Percentiles rank a stretch among this genome's conserved stretches.
These are phyloP conservation scores for Globisporangium lucens DNA, from an alignment of 352 stramenopile genomes.

Conservation along the genomic window DNA sequence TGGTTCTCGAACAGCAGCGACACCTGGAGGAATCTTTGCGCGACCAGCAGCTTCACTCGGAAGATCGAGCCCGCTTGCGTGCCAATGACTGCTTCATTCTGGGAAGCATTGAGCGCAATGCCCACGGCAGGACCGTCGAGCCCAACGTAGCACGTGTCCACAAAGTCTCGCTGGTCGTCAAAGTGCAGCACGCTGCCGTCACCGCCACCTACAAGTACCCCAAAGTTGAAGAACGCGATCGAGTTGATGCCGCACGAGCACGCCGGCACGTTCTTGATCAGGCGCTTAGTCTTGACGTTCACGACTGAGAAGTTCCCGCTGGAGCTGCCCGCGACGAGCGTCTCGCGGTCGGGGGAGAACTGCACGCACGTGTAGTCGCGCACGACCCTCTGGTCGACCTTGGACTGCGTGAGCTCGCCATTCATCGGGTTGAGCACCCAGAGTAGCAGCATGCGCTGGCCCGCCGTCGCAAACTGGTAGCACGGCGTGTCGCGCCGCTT, in stretches of 20 bases:
- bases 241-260: conserved; percentile 80
- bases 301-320: conserved; percentile 88
- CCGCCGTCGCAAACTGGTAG: conserved; percentile 89
- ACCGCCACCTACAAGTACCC: conserved; percentile 75
- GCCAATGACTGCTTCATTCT: conserved; percentile 72
- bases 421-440: conserved; percentile 87
- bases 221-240: conserved; percentile 41
- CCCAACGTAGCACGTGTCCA: conserved; percentile 65
- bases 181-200: conserved; percentile 87
- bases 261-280: conserved; percentile 67
- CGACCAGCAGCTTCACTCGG: conserved; percentile 31
- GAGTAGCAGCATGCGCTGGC: conserved; percentile 67
- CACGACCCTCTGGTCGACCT: conserved; percentile 74
- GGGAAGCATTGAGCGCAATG: conserved; percentile 48
- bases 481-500: conserved; percentile 86
- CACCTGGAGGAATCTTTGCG: conserved; percentile 21
- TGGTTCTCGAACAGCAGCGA: conserved; percentile 82
- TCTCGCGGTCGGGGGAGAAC: conserved; percentile 81
- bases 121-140: conserved; percentile 67
- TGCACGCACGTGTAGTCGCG: conserved; percentile 82
- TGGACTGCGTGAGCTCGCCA: conserved; percentile 66
- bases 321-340: conserved; percentile 79
- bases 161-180: conserved; percentile 42
- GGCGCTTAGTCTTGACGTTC: conserved; percentile 63
- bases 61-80: conserved; percentile 82